Conservation (phyloP, 768 basidiomycete species). For the Mycena polygramma region DNA sequence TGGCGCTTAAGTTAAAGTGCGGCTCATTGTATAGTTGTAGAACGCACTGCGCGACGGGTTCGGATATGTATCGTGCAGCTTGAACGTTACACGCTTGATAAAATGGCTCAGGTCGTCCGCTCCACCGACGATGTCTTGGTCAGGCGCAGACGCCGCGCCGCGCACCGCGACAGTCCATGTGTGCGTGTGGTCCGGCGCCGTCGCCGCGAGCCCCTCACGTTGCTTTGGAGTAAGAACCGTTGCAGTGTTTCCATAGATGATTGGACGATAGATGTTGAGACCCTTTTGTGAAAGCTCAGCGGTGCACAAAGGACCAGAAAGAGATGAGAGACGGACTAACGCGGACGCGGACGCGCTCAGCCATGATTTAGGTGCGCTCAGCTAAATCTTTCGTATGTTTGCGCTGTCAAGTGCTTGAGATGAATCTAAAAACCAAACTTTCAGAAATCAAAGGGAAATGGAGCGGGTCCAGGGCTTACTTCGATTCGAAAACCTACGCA, state of each 20-base stretch:
- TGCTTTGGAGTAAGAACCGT: slow-evolving; percentile 82
- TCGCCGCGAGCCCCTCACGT: slow-evolving; percentile 63
- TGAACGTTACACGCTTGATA: slow-evolving; percentile 97
- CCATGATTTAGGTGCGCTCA: slow-evolving; percentile 14
- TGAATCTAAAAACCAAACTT: too few relatives aligned
- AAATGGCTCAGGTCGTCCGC: slow-evolving; percentile 93
- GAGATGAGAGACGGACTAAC: slow-evolving; percentile 59
- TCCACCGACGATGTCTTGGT: slow-evolving; percentile 86
- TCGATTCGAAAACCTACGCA: too few relatives aligned
- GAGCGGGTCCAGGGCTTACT: too few relatives aligned
- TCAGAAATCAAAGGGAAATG: too few relatives aligned
- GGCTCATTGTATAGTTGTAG: too few relatives aligned
- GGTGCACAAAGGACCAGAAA: slow-evolving; percentile 22
- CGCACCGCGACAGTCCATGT: slow-evolving; percentile 97
- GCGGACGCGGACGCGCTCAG: slow-evolving; percentile 83
- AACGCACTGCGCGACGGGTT: slow-evolving; percentile 89
- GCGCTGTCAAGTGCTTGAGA: too few relatives aligned
- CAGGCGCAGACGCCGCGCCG: slow-evolving; percentile 82
- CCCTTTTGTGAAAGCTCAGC: slow-evolving; percentile 65
- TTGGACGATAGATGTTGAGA: slow-evolving; percentile 86
- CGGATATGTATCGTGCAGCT: slow-evolving; percentile 95
- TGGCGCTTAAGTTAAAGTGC: slow-evolving; percentile 48
- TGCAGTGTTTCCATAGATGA: slow-evolving; percentile 97
- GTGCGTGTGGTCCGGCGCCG: slow-evolving; percentile 88
- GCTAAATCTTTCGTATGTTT: too few relatives aligned